Base-by-base conservation (phyloP, 2,329 filamentous ascomycete species). In the Cytospora piceicola region DNA sequence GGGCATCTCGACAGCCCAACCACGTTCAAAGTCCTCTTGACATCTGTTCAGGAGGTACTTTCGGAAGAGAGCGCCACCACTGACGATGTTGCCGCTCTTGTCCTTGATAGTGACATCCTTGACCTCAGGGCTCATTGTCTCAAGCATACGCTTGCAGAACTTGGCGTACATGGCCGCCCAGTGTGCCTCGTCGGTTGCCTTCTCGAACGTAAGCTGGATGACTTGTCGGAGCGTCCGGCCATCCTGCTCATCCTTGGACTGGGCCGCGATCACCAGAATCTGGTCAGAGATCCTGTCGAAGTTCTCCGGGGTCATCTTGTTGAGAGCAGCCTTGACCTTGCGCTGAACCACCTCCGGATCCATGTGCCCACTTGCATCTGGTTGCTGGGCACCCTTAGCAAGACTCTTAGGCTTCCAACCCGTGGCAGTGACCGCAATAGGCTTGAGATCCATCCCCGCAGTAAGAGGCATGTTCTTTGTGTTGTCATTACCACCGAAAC, bases 281-380 rank as follows among this genome's bases (percentile, higher is more conserved):
- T 97, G 93, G 69, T 94, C 91, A 8, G 95, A 88, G 71, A 99
- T 97, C 81, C 90, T 93, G 76, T 97, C 94, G 73, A 99, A 99
- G 76, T 98, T 99, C 81, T 99, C 95, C 0, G 95, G 95, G 0
- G 95, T 98, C 95, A 99, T 98, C 90, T 99, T 99, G 88, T 99
- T 99, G 73, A 99, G 83, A 68, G 92, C 92, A 70, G 93, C 91
- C 89, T 99, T 99, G 77, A 99, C 95, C 89, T 99, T 99, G 72
- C 94, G 90, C 82, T 99, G 95, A 66, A 99, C 95, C 83, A 95
- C 88, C 73, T 94, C 92, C 29, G 95, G 94, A 70, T 96, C 88
- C 81, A 98, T 86, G 72, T 92, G 85, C 59, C 82, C 81, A 70
- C 78, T 79, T 20, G 27, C n/a, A 0, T 61, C 59, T 27, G 55